A percentile compares a stretch with the other conserved stretches of the same genome.
phyloP scores from a whole-genome alignment of 2,329 filamentous ascomycete species.

The Diaporthe sp. region DNA sequence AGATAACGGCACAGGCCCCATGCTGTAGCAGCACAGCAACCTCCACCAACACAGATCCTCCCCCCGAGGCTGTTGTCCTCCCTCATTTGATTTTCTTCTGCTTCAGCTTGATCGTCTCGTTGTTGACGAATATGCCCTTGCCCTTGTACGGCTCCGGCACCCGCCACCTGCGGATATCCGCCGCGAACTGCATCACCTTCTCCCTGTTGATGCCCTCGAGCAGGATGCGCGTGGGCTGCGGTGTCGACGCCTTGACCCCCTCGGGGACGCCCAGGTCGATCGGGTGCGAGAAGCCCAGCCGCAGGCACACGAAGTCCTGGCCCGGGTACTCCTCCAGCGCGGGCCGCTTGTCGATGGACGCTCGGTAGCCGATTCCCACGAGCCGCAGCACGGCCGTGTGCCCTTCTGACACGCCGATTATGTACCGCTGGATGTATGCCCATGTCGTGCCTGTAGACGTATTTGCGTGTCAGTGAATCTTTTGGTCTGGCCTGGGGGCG shows the following conservation, averaged over 20 bases:
- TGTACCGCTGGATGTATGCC: conserved; percentile 90
- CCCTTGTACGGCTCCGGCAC: conserved; percentile 98
- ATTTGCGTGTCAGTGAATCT: conserved; percentile 44
- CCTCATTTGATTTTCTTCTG: conserved; percentile 93
- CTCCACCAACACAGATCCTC: not conserved
- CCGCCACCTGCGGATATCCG: conserved; percentile 89
- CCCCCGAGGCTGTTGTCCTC: conserved; percentile 20
- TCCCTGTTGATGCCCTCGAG: conserved; percentile 91
- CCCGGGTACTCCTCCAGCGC: conserved; percentile 82
- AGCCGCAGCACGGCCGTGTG: conserved; percentile 94
- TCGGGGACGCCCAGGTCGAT: conserved; percentile 88
- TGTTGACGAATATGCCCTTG: conserved; percentile 98
- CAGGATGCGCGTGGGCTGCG: conserved; percentile 91
- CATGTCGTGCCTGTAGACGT: conserved; percentile 81
- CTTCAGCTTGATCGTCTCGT: conserved; percentile 98
- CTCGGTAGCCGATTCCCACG: conserved; percentile 95
- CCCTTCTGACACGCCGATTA: conserved; percentile 95
- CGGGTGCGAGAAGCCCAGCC: conserved; percentile 96
- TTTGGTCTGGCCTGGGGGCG: not conserved
- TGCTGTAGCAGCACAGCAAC: not conserved
- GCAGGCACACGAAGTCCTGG: conserved; percentile 91
- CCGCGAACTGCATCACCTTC: conserved; percentile 91
- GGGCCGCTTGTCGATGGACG: conserved; percentile 83
- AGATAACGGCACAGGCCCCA: conserved; percentile 41
- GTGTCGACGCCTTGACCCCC: conserved; percentile 88